Conservation (phyloP, 75 land plant species). For the Azolla pinnata region DNA sequence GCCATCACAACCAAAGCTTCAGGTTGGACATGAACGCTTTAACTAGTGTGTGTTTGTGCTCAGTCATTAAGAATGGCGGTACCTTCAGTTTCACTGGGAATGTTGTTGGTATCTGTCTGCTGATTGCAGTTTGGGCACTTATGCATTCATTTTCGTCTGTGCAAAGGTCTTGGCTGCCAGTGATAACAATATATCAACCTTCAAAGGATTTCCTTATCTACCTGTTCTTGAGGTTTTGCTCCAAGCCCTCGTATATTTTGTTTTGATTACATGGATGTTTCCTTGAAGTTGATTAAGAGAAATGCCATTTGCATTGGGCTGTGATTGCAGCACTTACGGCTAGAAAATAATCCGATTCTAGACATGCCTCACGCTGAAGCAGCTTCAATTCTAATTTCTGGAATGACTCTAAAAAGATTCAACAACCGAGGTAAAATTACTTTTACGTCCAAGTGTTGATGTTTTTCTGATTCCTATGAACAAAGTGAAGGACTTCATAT, state of each 20-base stretch:
- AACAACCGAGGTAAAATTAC: constrained; percentile 70
- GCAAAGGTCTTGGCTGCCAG: constrained; percentile 88
- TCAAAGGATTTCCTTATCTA: constrained; percentile 82
- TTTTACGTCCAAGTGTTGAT: no score
- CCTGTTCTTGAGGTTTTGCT: constrained; percentile 78
- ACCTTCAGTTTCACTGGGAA: not conserved
- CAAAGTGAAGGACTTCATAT: no score
- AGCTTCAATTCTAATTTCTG: constrained; percentile 72
- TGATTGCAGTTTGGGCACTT: constrained; percentile 1
- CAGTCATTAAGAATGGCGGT: not conserved
- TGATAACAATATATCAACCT: constrained; percentile 82
- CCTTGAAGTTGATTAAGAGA: not conserved
- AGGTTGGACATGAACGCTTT: constrained; percentile 31
- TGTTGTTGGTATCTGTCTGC: not conserved
- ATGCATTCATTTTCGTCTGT: constrained; percentile 2
- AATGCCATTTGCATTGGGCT: not conserved
- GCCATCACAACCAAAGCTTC: constrained; percentile 90
- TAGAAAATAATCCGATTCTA: constrained; percentile 92
- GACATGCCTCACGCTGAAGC: constrained; percentile 84
- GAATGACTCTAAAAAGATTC: constrained; percentile 80
- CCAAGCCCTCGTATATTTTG: not conserved
- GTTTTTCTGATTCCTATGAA: no score
- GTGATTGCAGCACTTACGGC: constrained; percentile 61
- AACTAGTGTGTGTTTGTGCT: not conserved
- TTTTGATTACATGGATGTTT: not conserved